These are phyloP conservation scores for Clitopilus passeckerianus DNA, from an alignment of 768 basidiomycete species.

Conservation along the genomic window DNA sequence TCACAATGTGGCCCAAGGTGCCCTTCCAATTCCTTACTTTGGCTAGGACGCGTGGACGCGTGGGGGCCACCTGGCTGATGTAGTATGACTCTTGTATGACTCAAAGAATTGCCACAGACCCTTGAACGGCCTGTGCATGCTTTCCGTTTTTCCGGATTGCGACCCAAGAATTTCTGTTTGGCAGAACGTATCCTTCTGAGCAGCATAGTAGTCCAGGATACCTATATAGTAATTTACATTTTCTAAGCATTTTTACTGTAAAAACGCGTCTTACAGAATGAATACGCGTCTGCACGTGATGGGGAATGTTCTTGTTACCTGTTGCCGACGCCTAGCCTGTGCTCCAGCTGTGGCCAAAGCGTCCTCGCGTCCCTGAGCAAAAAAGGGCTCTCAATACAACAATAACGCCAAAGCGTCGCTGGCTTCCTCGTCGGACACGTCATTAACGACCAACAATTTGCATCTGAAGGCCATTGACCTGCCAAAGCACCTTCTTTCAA, in stretches of 20 bases:
- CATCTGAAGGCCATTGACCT: constrained; percentile 2
- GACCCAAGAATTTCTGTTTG: no score
- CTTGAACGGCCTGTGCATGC: no score
- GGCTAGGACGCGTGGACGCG: no score
- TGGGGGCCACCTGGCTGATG: no score
- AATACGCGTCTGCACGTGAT: not conserved
- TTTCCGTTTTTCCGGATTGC: no score
- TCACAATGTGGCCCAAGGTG: no score
- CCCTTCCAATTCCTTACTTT: no score
- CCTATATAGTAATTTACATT: not conserved
- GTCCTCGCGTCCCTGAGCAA: not conserved
- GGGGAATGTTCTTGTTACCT: not conserved
- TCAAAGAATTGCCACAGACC: no score
- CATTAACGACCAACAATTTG: constrained; percentile 1
- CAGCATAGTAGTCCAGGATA: no score
- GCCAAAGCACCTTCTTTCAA: constrained; percentile 1
- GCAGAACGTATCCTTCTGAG: no score
- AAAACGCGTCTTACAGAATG: not conserved
- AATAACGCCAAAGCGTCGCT: not conserved
- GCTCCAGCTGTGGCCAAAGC: constrained; percentile 4
- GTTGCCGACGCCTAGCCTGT: not conserved
- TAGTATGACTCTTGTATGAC: no score
- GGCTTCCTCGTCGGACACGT: not conserved
- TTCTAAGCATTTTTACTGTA: not conserved
- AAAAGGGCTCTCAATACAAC: not conserved